Percentiles rank a stretch among this genome's conserved stretches.
Conservation (phyloP, 1,284 basidiomycete genomes). For the Ustilago trichophora region DNA sequence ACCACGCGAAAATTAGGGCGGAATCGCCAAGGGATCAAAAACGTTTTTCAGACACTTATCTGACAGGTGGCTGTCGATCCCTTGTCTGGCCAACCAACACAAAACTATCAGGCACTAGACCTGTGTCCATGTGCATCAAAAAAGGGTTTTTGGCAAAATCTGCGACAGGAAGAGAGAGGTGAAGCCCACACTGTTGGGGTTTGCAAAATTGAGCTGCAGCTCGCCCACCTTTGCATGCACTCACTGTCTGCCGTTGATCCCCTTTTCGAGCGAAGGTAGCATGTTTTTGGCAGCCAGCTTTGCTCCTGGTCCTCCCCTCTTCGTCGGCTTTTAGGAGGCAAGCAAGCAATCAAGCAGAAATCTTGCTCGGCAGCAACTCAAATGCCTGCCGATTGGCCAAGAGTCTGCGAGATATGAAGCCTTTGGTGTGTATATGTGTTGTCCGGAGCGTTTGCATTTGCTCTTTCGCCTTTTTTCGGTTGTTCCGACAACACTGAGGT, state of each 20-base stretch:
- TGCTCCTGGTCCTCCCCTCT: too few species aligned
- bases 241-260: too few species aligned
- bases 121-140: slow-evolving; percentile 10
- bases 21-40: neutral
- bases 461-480: too few species aligned
- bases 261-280: too few species aligned
- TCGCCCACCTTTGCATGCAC: too few species aligned
- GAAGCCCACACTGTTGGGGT: too few species aligned
- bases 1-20: neutral
- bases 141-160: too few species aligned
- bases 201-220: too few species aligned
- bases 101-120: slow-evolving; percentile 8
- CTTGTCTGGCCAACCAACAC: neutral
- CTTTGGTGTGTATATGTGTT: neutral
- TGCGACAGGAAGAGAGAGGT: too few species aligned
- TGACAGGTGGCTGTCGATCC: slow-evolving; percentile 31
- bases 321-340: slow-evolving; percentile 1
- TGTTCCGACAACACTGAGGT: slow-evolving; percentile 14
- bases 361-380: slow-evolving; percentile 26
- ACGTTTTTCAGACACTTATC: neutral
- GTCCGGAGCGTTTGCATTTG: too few species aligned
- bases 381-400: slow-evolving; percentile 49
- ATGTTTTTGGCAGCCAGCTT: too few species aligned
- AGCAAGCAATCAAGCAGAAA: too few species aligned
- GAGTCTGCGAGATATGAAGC: slow-evolving; percentile 41